phyloP scores from a whole-genome alignment of 116 monocot genomes.

The Iris pallida region DNA sequence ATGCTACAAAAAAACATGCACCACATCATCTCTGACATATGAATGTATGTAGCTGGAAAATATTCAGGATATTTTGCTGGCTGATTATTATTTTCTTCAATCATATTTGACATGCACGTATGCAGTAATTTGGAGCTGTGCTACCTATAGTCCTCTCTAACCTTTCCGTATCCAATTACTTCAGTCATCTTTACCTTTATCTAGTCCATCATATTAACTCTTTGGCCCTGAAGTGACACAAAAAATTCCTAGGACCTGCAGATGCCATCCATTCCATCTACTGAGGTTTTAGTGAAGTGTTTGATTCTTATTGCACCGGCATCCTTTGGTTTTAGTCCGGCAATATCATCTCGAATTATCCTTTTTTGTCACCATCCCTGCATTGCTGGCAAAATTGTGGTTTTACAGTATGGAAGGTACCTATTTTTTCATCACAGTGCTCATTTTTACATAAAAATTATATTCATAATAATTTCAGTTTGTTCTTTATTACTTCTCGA shows the following conservation, averaged over 20 bases:
- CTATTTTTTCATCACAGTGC: not conserved
- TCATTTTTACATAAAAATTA: too few relatives aligned
- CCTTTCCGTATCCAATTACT: not conserved
- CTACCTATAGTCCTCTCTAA: too few relatives aligned
- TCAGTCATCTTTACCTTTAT: not conserved
- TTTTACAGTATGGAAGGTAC: conserved; percentile 80
- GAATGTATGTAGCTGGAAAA: too few relatives aligned
- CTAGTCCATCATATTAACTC: not conserved
- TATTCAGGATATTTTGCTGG: too few relatives aligned
- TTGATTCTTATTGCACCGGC: conserved; percentile 72
- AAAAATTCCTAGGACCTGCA: conserved; percentile 58
- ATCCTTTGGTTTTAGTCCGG: conserved; percentile 37
- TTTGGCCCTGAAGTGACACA: conserved; percentile 45
- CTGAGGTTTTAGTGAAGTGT: conserved; percentile 69
- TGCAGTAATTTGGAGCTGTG: too few relatives aligned
- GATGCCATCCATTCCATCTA: conserved; percentile 64
- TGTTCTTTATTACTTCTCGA: too few relatives aligned
- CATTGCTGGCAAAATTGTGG: conserved; percentile 19
- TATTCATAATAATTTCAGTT: too few relatives aligned
- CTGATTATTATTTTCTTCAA: too few relatives aligned
- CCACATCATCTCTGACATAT: too few relatives aligned
- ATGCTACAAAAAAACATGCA: not conserved
- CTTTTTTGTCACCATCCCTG: conserved; percentile 88
- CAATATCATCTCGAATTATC: conserved; percentile 47
- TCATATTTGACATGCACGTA: too few relatives aligned